Percentiles rank a stretch among this genome's conserved stretches.
These are phyloP conservation scores for Colletotrichum caudatum DNA, from an alignment of 2,329 filamentous ascomycete genomes.

Conservation along the genomic window DNA sequence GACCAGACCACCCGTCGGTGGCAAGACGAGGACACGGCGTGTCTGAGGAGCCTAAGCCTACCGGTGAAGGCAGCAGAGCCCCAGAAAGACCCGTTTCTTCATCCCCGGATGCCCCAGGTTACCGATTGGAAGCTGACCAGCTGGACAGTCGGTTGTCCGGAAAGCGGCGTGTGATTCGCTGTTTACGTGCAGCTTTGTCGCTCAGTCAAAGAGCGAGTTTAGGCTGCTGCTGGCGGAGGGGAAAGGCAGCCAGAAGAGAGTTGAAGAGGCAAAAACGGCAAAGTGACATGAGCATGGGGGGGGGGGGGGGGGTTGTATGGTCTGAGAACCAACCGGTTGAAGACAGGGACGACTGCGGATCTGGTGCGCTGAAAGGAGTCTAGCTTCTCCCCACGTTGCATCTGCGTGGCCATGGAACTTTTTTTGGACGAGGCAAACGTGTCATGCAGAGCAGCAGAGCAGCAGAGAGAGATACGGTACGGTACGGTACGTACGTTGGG, in stretches of 20 bases:
- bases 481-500: not conserved
- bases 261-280: conserved; percentile 32
- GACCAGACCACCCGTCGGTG: conserved; percentile 5
- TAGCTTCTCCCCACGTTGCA: conserved; percentile 18
- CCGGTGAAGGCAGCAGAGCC: conserved; percentile 18
- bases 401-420: conserved; percentile 18
- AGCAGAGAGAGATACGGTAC: too few species aligned
- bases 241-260: not conserved
- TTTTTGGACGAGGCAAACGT: not conserved
- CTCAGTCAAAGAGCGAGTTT: conserved; percentile 26
- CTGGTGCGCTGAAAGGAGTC: conserved; percentile 26
- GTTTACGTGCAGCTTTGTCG: conserved; percentile 7
- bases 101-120: conserved; percentile 30
- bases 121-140: not conserved
- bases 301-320: conserved; percentile 16
- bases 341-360: conserved; percentile 10
- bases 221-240: conserved; percentile 34
- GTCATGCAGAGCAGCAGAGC: not conserved
- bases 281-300: conserved; percentile 16
- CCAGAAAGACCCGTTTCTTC: not conserved
- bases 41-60: conserved; percentile 24
- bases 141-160: not conserved
- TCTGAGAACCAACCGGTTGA: conserved; percentile 9
- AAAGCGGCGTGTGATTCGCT: conserved; percentile 29
- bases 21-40: conserved; percentile 3